phyloP scores from a whole-genome alignment of 768 basidiomycete species.

The Russula dissimulans region DNA sequence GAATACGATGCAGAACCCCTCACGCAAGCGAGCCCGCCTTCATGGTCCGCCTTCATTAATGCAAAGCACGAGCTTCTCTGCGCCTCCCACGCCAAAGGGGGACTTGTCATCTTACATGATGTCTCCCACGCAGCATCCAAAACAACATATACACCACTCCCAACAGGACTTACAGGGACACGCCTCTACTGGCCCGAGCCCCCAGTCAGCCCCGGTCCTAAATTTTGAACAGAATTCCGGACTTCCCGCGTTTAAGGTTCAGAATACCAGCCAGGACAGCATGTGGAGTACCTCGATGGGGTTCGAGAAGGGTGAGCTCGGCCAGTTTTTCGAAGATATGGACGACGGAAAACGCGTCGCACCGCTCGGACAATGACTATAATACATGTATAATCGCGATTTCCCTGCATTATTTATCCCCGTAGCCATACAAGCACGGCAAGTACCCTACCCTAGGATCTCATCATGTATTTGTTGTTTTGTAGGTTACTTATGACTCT shows the following conservation, averaged over 20 bases:
- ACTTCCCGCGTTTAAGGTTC: constrained; percentile 24
- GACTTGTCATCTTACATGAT: constrained; percentile 11
- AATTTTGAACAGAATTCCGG: constrained; percentile 14
- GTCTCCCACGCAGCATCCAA: constrained; percentile 10
- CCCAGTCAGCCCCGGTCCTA: neutral
- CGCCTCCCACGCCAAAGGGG: constrained; percentile 12
- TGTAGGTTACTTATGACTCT: constrained; percentile 11
- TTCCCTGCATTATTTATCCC: constrained; percentile 9
- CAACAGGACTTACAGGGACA: constrained; percentile 8
- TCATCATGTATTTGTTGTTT: constrained; percentile 11
- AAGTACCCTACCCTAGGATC: constrained; percentile 15
- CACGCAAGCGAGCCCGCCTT: constrained; percentile 12
- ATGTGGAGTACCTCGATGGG: constrained; percentile 73
- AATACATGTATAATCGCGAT: constrained; percentile 13
- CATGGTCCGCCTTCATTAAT: constrained; percentile 8
- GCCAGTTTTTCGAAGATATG: constrained; percentile 54
- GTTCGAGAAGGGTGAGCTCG: constrained; percentile 72
- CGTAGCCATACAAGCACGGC: constrained; percentile 10
- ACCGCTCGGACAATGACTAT: constrained; percentile 10
- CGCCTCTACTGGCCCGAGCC: neutral
- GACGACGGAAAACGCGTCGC: constrained; percentile 15
- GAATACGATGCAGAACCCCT: constrained; percentile 1
- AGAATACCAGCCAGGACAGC: constrained; percentile 49
- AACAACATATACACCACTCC: constrained; percentile 3
- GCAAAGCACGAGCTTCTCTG: constrained; percentile 14